Evolutionary conservation across 495 filamentous ascomycete genomes (phyloP), one percentile per base, ranked within the genome.

Genomic region (Geopyxis carbonaria): DNA sequence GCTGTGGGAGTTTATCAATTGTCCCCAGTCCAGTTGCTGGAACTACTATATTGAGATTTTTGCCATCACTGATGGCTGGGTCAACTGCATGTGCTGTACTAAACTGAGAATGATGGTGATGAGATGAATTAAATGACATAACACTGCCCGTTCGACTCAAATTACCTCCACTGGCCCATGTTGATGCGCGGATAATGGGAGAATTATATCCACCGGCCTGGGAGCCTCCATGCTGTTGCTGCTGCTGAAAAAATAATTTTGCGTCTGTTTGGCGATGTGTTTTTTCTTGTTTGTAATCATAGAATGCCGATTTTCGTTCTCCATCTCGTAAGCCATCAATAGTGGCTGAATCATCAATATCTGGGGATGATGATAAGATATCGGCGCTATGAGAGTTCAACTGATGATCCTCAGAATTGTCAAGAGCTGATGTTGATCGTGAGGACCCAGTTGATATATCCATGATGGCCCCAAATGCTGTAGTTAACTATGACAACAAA

Each of bases 221-320:
- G 4, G 18, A 14, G 46, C 59, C 59, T 11, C 57, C 61, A 21
- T 75, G 61, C 58, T 84, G 78, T 58, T 85, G 80, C 59, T 82
- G 84, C 43, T 83, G 69, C 53, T 93, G 89, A 59, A 93, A 97
- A 63, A 94, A 86, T 21, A 93, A 67, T 57, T 89, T 94, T 24
- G 87, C 81, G 51, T 97, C 87, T 15, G 78, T 70, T 59, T 94
- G 82, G 44, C 74, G 83, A 68, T 87, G 73, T 45, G 81, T 79
- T 51, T 86, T 89, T 57, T 97, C 87, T 42, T 43, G 56, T 42
- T 52, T 52, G 43, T 55, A 53, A 38, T 56, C 50, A 39, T 58
- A 57, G 38, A 57, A 57, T 14, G 48, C 53, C 21, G 54, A 56
- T 33, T 45, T 57, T 28, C 45, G 45, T 37, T 46, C 43, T 3